A percentile compares a stretch with the other conserved stretches of the same genome.
Conservation (phyloP, 1,139 yeast genomes). For the Scheffersomyces titani region DNA sequence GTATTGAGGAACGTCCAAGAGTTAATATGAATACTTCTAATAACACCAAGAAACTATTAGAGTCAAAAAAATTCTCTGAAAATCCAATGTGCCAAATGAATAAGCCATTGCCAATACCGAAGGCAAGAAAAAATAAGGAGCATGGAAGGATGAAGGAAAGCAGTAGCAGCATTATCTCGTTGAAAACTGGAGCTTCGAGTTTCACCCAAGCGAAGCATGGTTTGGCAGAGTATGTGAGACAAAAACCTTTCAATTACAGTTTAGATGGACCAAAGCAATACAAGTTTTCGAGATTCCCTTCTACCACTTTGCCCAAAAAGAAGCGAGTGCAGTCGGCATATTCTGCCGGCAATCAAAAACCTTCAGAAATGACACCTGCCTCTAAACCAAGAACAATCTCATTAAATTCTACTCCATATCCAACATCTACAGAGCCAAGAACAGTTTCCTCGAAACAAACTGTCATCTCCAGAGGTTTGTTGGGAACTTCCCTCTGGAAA, state of each 20-base stretch:
- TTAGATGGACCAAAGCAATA: slow-evolving; percentile 37
- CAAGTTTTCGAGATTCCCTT: slow-evolving; percentile 28
- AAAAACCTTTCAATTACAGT: slow-evolving; percentile 34
- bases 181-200: not conserved
- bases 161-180: not conserved
- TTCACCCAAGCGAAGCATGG: slow-evolving; percentile 13
- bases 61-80: not conserved
- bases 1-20: not conserved
- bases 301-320: slow-evolving; percentile 10
- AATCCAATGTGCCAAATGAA: not conserved
- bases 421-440: not conserved
- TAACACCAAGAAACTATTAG: not conserved
- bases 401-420: not conserved
- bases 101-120: not conserved
- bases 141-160: not conserved
- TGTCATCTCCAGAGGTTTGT: not conserved
- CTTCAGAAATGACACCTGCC: not conserved
- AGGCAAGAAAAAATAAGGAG: not conserved
- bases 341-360: not conserved
- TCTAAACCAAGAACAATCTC: not conserved
- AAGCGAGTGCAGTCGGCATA: not conserved
- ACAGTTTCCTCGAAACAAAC: not conserved
- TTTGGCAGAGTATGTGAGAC: slow-evolving; percentile 24
- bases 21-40: not conserved
- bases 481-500: not conserved